A percentile compares a stretch with the other conserved stretches of the same genome.
phyloP scores from a whole-genome alignment of 1,284 basidiomycete species.

The Moesziomyces sp. region DNA sequence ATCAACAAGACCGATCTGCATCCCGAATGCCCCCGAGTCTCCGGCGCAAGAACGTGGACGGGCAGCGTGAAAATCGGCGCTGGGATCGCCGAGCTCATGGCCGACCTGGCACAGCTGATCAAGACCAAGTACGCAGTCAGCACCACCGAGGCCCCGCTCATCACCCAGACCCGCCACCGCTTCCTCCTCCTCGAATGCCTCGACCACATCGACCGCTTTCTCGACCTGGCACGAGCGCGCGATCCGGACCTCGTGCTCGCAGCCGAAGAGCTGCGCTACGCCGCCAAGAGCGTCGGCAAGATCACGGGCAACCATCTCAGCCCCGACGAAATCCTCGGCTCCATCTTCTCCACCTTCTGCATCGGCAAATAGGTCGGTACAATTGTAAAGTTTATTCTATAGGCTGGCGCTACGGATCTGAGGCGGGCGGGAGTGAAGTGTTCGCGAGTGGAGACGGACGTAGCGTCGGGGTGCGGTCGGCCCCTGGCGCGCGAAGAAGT shows the following conservation, averaged over 20 bases:
- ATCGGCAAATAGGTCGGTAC: conserved; percentile 47
- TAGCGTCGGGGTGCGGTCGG: no score
- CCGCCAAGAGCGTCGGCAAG: conserved; percentile 80
- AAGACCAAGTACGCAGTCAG: conserved; percentile 71
- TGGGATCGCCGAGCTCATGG: conserved; percentile 74
- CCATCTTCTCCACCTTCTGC: conserved; percentile 76
- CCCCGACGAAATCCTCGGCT: conserved; percentile 82
- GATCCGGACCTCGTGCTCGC: conserved; percentile 76
- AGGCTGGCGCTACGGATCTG: no score
- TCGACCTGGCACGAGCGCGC: conserved; percentile 68
- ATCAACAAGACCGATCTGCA: conserved; percentile 79
- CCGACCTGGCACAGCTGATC: conserved; percentile 73
- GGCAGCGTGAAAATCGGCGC: conserved; percentile 75
- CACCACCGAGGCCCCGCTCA: conserved; percentile 72
- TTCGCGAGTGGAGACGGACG: no score
- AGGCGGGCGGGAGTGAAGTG: no score
- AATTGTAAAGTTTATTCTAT: not conserved
- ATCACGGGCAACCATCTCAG: conserved; percentile 77
- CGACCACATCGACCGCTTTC: conserved; percentile 72
- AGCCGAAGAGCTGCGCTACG: conserved; percentile 86
- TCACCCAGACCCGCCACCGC: conserved; percentile 82
- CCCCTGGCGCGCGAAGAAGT: no score
- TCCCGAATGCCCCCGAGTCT: not conserved
- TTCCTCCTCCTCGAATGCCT: conserved; percentile 77
- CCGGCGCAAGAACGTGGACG: conserved; percentile 70